phyloP scores from a whole-genome alignment of 2,329 filamentous ascomycete genomes.

The Keithomyces neogunnii region DNA sequence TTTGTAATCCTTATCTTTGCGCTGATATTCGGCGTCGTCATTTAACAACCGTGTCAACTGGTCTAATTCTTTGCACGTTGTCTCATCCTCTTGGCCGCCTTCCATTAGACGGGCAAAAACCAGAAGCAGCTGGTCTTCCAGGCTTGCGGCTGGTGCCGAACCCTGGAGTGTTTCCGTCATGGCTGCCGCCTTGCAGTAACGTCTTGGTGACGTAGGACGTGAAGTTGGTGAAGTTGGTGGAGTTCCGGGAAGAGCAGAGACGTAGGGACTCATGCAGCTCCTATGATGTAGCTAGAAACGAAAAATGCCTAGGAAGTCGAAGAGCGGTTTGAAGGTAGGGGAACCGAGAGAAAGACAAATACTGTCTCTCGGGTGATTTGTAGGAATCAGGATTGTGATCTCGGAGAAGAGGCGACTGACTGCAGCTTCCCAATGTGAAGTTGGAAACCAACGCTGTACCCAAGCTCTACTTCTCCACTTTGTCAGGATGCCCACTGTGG shows the following conservation, averaged over 20 bases:
- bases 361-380: too few relatives aligned
- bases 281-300: background rate
- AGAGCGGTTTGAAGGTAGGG: background rate
- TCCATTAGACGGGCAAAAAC: slow-evolving; percentile 86
- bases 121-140: slow-evolving; percentile 61
- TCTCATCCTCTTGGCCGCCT: slow-evolving; percentile 73
- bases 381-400: too few relatives aligned
- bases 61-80: slow-evolving; percentile 53
- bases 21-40: slow-evolving; percentile 41
- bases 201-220: slow-evolving; percentile 1
- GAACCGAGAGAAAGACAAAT: background rate
- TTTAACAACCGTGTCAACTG: slow-evolving; percentile 51
- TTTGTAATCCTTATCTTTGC: slow-evolving; percentile 30
- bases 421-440: too few relatives aligned
- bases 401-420: too few relatives aligned
- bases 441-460: background rate
- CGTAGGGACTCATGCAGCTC: background rate
- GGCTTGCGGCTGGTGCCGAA: slow-evolving; percentile 22
- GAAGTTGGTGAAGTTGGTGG: too few relatives aligned
- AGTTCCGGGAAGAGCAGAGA: too few relatives aligned
- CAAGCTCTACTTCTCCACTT: slow-evolving; percentile 1
- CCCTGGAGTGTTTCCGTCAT: slow-evolving; percentile 27
- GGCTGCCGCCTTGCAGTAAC: background rate
- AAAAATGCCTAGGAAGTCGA: background rate
- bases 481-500: background rate